Base-by-base conservation (phyloP, 129 eudicot species). In the Saposhnikovia divaricata region DNA sequence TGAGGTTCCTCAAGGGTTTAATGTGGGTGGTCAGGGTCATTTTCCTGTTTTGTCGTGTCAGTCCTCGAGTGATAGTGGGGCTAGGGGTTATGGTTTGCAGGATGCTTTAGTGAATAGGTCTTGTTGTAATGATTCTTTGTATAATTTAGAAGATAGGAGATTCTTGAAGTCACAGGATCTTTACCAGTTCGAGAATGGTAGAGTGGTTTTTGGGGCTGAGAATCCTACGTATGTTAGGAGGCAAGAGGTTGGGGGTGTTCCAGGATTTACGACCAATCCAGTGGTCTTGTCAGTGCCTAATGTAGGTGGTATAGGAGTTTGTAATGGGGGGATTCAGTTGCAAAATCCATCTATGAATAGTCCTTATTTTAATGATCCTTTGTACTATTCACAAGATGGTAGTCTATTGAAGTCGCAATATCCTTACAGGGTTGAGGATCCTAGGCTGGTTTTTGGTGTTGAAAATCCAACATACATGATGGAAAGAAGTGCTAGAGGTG, bases 21-120 rank as follows among this genome's bases (percentile, higher is more conserved):
- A 34, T 78, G 48, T 74, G 53, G 65, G 51, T 63, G 21, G 53
- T 81, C 40, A 12, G 37, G 55, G 68, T 82, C 84, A 68, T 40
- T 39, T 34, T 21, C n/a, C 34, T 55, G 48, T 51, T 71, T 5
- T 51, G 18, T 72, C 57, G 40, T 51, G 40, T 43, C 73, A 45
- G 21, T 21, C 39, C 61, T 27, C 61, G 53, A 31, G 25, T 43
- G 27, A 21, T 10, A 68, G 76, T 21, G 82, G 48, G 19, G 25
- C 25, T 2, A 68, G 77, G 27, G 74, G 40, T 65, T 65, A 50
- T 69, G 23, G 31, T 10, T 38, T 61, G 37, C 88, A 82, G 68
- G 77, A 55, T 40, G 70, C 82, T 34, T 78, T 21, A 11, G 7
- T 77, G 76, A 48, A 79, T 57, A 50, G 18, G 63, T 70, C 75